phyloP scores from a whole-genome alignment of 176 grass and related monocot genomes.

The Avena insularis region DNA sequence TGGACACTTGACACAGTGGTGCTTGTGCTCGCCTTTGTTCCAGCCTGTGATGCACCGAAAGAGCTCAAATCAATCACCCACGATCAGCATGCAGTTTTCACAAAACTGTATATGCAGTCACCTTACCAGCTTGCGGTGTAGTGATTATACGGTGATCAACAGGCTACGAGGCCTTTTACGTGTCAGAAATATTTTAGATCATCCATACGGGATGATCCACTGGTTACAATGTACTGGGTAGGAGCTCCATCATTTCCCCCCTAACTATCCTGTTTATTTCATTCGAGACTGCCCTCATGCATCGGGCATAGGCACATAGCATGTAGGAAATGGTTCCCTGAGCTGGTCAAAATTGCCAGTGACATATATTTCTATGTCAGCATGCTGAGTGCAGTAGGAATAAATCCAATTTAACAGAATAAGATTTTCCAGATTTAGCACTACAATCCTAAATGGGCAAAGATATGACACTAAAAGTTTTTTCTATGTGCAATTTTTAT shows the following conservation, averaged over 20 bases:
- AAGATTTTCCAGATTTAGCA: background rate
- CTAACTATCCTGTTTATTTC: background rate
- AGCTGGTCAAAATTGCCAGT: background rate
- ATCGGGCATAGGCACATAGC: background rate
- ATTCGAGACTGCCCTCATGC: background rate
- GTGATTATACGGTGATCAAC: no score
- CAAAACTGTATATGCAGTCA: background rate
- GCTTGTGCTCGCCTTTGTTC: conserved; percentile 13
- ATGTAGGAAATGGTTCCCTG: background rate
- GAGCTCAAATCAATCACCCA: background rate
- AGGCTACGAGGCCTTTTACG: background rate
- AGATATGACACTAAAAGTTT: background rate
- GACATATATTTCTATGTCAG: background rate
- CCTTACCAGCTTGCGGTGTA: background rate
- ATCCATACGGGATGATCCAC: background rate
- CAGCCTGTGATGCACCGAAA: conserved; percentile 10
- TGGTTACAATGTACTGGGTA: background rate
- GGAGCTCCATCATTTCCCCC: background rate
- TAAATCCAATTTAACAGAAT: background rate
- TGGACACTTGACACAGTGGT: conserved; percentile 19
- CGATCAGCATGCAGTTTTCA: background rate
- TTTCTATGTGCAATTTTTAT: background rate
- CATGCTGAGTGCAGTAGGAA: conserved; percentile 1
- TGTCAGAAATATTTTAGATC: background rate
- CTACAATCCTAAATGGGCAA: background rate